Evolutionary conservation across 23 red algal genomes (phyloP).

Genomic region (Gracilariopsis chorda): DNA sequence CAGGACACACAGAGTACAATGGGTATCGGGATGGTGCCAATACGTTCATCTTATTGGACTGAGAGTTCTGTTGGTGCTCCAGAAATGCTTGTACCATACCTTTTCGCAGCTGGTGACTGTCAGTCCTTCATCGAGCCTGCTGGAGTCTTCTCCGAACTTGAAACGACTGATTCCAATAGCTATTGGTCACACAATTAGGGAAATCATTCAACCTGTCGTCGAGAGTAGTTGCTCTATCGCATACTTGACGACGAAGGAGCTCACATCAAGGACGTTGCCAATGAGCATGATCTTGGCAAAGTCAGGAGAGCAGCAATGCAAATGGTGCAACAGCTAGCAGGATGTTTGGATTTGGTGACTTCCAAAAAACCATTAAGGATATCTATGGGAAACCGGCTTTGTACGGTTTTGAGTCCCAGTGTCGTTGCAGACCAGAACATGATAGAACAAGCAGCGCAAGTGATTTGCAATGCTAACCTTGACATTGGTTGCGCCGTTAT

Average conservation of each 20-base stretch:
- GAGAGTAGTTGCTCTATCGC: conserved; percentile 86
- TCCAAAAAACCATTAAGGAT: conserved; percentile 92
- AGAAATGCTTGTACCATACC: conserved; percentile 86
- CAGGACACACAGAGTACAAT: background rate
- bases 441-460: conserved; percentile 91
- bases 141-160: conserved; percentile 72
- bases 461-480: conserved; percentile 86
- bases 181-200: conserved; percentile 89
- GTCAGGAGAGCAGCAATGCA: conserved; percentile 68
- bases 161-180: conserved; percentile 83
- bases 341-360: conserved; percentile 90
- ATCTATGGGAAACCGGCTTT: conserved; percentile 84
- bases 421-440: conserved; percentile 56
- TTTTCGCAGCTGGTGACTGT: conserved; percentile 71
- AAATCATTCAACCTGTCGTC: conserved; percentile 96
- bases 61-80: conserved; percentile 25
- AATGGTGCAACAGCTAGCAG: conserved; percentile 92
- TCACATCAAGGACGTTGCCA: conserved; percentile 93
- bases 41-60: background rate
- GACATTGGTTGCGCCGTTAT: conserved; percentile 94
- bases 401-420: conserved; percentile 50
- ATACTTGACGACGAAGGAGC: conserved; percentile 89
- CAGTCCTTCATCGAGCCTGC: conserved; percentile 66
- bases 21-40: background rate
- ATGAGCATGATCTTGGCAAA: conserved; percentile 35